Evolutionary conservation across 2,329 filamentous ascomycete species (phyloP).

Genomic region (Mycosphaerella arachidis): DNA sequence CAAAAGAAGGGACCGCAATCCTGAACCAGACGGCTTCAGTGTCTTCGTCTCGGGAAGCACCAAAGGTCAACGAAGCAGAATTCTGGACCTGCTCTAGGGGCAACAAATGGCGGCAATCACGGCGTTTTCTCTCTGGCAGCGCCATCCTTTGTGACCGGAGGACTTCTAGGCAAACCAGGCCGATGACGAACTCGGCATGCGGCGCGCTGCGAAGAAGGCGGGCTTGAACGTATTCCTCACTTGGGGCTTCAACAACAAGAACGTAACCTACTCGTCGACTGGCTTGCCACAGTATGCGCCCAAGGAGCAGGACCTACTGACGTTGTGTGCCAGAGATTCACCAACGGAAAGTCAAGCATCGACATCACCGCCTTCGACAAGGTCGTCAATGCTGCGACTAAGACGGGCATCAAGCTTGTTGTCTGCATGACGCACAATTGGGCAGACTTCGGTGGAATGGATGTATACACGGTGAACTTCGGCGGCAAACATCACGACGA

Average conservation of each 20-base stretch:
- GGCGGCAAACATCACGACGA: constrained; percentile 51
- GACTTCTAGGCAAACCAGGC: constrained; percentile 36
- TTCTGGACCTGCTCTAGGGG: too few relatives aligned
- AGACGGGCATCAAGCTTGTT: constrained; percentile 50
- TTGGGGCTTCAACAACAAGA: constrained; percentile 57
- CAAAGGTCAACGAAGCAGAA: not conserved
- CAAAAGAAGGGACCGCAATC: not conserved
- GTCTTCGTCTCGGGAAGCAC: not conserved
- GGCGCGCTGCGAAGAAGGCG: constrained; percentile 43
- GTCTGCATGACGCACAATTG: constrained; percentile 56
- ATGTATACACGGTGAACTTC: constrained; percentile 54
- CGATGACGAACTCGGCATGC: constrained; percentile 46
- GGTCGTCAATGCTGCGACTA: constrained; percentile 49
- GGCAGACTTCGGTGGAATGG: constrained; percentile 59
- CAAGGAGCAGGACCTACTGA: constrained; percentile 48
- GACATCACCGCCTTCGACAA: constrained; percentile 47
- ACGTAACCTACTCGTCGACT: constrained; percentile 41
- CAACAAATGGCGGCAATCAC: not conserved
- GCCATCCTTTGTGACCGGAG: constrained; percentile 26
- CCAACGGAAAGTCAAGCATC: constrained; percentile 46
- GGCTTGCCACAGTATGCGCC: constrained; percentile 50
- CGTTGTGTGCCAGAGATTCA: constrained; percentile 46
- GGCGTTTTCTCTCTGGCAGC: constrained; percentile 16
- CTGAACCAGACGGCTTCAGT: not conserved
- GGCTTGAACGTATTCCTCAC: constrained; percentile 53